These are phyloP conservation scores for Pascua sp. DNA, from an alignment of 1,284 basidiomycete species.

Conservation along the genomic window DNA sequence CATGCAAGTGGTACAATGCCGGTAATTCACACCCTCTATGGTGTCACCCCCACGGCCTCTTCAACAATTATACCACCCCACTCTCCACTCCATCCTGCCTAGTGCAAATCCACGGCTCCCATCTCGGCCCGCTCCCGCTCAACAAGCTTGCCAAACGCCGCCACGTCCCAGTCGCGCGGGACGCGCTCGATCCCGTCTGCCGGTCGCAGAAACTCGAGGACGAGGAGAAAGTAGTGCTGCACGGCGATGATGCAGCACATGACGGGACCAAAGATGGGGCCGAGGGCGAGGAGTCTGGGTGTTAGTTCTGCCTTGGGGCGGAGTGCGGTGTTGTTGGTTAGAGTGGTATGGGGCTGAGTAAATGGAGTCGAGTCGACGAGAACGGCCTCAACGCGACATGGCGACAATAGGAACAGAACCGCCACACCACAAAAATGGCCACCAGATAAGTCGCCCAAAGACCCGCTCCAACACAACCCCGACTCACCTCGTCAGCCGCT, in stretches of 20 bases:
- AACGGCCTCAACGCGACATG: no score
- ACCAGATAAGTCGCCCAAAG: no score
- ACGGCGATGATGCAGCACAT: slow-evolving; percentile 52
- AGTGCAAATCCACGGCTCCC: no score
- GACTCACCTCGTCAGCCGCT: slow-evolving; percentile 65
- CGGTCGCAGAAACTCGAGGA: slow-evolving; percentile 43
- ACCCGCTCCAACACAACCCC: no score
- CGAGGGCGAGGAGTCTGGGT: slow-evolving; percentile 45
- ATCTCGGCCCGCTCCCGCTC: no score
- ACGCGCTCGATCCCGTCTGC: slow-evolving; percentile 45
- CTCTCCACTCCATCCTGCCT: no score
- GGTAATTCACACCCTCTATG: neutral
- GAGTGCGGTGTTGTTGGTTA: no score
- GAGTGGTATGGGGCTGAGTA: neutral
- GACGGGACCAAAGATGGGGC: slow-evolving; percentile 51
- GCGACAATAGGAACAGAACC: no score
- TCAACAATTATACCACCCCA: neutral
- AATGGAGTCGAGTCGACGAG: no score
- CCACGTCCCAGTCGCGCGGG: slow-evolving; percentile 21
- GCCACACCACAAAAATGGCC: no score
- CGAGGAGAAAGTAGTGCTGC: slow-evolving; percentile 46
- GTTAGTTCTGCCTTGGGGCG: slow-evolving; percentile 1
- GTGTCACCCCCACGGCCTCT: no score
- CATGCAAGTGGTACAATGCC: neutral
- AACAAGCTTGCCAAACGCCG: slow-evolving; percentile 21